Evolutionary conservation across 1,284 basidiomycete genomes (phyloP).

Genomic region (Cystobasidium sp.): DNA sequence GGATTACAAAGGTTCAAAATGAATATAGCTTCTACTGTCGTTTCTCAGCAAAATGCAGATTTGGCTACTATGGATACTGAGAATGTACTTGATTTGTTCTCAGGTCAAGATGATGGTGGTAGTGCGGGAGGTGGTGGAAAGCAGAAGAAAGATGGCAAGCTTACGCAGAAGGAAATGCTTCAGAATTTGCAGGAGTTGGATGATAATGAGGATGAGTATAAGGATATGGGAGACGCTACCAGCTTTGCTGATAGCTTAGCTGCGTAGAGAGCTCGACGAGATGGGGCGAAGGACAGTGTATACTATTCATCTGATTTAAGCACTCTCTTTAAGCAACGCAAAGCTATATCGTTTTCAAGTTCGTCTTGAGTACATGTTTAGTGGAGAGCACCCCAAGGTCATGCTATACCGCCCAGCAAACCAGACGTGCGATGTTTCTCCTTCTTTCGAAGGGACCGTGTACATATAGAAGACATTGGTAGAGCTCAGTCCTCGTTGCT

Average conservation of each 20-base stretch:
- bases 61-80: conserved; percentile 96
- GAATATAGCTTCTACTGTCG: conserved; percentile 94
- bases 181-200: conserved; percentile 56
- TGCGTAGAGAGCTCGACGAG: neutral
- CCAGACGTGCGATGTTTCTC: too few species aligned
- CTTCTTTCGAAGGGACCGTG: too few species aligned
- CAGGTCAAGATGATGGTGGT: conserved; percentile 19
- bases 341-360: too few species aligned
- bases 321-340: too few species aligned
- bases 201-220: conserved; percentile 54
- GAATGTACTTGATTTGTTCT: conserved; percentile 92
- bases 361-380: too few species aligned
- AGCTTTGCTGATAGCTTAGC: conserved; percentile 2
- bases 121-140: conserved; percentile 23
- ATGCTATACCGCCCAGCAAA: too few species aligned
- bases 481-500: too few species aligned
- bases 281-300: too few species aligned
- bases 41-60: conserved; percentile 95
- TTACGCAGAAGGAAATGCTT: conserved; percentile 58
- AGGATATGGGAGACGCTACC: conserved; percentile 28
- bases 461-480: too few species aligned
- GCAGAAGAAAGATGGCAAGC: conserved; percentile 32
- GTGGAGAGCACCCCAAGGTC: too few species aligned
- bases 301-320: too few species aligned
- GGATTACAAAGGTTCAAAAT: conserved; percentile 99